These are phyloP conservation scores for Forsythia suspensa DNA, from an alignment of 257 asterid species.

Conservation along the genomic window DNA sequence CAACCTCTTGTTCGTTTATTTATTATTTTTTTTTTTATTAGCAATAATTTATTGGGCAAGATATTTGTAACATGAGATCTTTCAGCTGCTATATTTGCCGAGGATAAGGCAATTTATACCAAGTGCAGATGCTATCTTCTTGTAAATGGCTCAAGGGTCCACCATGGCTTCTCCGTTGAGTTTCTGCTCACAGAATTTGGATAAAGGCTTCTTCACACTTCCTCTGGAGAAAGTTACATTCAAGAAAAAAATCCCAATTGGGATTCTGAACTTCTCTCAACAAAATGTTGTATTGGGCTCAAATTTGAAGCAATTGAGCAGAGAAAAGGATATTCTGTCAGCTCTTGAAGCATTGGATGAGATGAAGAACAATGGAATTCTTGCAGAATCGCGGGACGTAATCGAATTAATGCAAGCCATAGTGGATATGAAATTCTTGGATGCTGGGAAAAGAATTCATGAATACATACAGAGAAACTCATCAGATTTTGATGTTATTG, in stretches of 20 bases:
- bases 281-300: slow-evolving; percentile 8
- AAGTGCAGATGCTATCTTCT: neutral
- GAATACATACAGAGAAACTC: slow-evolving; percentile 31
- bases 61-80: neutral
- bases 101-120: neutral
- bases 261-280: slow-evolving; percentile 15
- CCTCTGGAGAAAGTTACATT: neutral
- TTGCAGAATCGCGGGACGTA: slow-evolving; percentile 19
- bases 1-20: too few relatives aligned
- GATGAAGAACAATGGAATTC: slow-evolving; percentile 20
- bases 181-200: slow-evolving; percentile 18
- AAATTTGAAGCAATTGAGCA: slow-evolving; percentile 1
- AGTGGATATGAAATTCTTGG: slow-evolving; percentile 3
- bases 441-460: slow-evolving; percentile 31
- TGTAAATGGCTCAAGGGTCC: neutral
- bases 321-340: slow-evolving; percentile 5
- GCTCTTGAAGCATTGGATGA: slow-evolving; percentile 26
- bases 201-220: slow-evolving; percentile 7
- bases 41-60: neutral
- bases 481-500: slow-evolving; percentile 10
- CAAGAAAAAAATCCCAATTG: slow-evolving; percentile 2
- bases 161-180: slow-evolving; percentile 18
- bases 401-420: slow-evolving; percentile 26
- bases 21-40: too few relatives aligned
- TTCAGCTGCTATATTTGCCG: neutral